These are phyloP conservation scores for Epichloe elymi DNA, from an alignment of 2,329 filamentous ascomycete species.

Conservation along the genomic window DNA sequence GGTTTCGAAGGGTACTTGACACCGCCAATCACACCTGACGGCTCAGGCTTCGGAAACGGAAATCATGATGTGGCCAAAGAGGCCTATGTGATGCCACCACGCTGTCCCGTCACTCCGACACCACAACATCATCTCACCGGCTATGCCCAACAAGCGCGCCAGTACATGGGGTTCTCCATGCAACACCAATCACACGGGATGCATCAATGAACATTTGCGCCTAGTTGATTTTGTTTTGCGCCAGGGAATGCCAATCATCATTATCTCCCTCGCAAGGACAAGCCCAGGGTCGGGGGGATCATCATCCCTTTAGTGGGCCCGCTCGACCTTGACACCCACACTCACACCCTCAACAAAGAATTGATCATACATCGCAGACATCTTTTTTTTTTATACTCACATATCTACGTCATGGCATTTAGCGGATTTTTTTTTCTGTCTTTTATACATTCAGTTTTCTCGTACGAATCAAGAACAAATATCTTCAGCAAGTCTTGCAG, in stretches of 20 bases:
- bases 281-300: too few relatives aligned
- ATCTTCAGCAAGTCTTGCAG: slow-evolving; percentile 21
- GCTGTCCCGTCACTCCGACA: slow-evolving; percentile 51
- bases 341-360: background rate
- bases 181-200: slow-evolving; percentile 22
- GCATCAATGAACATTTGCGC: slow-evolving; percentile 28
- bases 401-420: slow-evolving; percentile 32
- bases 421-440: slow-evolving; percentile 24
- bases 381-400: background rate
- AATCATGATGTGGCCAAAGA: slow-evolving; percentile 29
- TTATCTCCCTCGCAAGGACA: background rate
- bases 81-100: slow-evolving; percentile 32
- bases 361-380: background rate
- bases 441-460: slow-evolving; percentile 2
- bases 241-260: background rate
- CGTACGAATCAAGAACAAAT: slow-evolving; percentile 15
- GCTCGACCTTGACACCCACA: slow-evolving; percentile 4
- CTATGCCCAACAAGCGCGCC: slow-evolving; percentile 22
- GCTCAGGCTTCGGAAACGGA: slow-evolving; percentile 36
- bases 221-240: background rate
- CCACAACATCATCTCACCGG: slow-evolving; percentile 25
- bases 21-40: slow-evolving; percentile 73
- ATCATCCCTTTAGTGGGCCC: background rate
- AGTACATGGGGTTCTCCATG: slow-evolving; percentile 25
- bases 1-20: slow-evolving; percentile 68